phyloP scores from a whole-genome alignment of 768 basidiomycete species.

The Phylloporus sp. region DNA sequence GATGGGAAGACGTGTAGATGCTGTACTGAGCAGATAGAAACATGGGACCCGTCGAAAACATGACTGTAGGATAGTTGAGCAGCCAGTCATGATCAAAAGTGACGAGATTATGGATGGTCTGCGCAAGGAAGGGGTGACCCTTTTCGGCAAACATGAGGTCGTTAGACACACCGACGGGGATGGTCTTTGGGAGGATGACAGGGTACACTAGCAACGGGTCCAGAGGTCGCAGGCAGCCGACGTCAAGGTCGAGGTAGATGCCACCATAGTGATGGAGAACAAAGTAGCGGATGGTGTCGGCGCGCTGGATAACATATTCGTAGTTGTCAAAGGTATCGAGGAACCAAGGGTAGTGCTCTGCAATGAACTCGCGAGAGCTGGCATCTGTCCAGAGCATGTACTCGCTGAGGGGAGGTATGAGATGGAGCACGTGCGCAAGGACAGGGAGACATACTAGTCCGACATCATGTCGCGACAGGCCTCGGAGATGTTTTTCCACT shows the following conservation, averaged over 20 bases:
- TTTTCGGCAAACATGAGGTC: constrained; percentile 93
- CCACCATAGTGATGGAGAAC: constrained; percentile 95
- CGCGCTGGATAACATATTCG: constrained; percentile 88
- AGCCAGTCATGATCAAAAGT: constrained; percentile 93
- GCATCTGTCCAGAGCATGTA: constrained; percentile 98
- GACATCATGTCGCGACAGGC: constrained; percentile 89
- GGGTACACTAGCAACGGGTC: constrained; percentile 84
- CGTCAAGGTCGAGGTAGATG: constrained; percentile 93
- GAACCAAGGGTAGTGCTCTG: constrained; percentile 85
- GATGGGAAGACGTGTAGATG: constrained; percentile 70
- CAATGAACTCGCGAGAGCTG: constrained; percentile 84
- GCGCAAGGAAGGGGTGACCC: constrained; percentile 83
- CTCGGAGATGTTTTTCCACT: constrained; percentile 79
- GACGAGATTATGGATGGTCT: constrained; percentile 87
- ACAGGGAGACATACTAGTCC: constrained; percentile 74
- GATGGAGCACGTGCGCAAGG: constrained; percentile 8
- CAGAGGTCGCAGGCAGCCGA: constrained; percentile 83
- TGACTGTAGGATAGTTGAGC: constrained; percentile 98
- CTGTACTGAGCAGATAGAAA: constrained; percentile 95
- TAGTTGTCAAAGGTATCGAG: constrained; percentile 92
- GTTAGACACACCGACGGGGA: constrained; percentile 96
- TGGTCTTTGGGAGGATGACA: constrained; percentile 90
- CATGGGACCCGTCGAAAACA: constrained; percentile 99
- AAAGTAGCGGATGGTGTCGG: constrained; percentile 97
- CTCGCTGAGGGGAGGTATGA: constrained; percentile 50